phyloP scores from a whole-genome alignment of 257 asterid species.

The Solanum commersonii region DNA sequence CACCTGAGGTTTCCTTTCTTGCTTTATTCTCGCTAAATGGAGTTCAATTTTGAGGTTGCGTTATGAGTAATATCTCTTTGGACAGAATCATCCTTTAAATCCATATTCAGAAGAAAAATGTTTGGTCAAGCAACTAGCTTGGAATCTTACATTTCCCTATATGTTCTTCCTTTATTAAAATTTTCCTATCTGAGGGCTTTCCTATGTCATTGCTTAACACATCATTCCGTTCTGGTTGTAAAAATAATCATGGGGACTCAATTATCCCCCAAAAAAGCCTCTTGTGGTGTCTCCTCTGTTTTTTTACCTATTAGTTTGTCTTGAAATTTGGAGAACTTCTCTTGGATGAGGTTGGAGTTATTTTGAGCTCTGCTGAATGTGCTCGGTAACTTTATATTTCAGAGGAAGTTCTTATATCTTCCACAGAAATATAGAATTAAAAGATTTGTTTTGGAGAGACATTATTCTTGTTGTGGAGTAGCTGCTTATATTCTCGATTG shows the following conservation, averaged over 20 bases:
- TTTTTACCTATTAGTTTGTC: background rate
- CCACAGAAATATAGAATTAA: background rate
- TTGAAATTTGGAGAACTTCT: background rate
- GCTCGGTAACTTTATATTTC: background rate
- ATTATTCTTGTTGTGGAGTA: background rate
- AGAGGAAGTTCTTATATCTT: background rate
- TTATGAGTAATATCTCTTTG: background rate
- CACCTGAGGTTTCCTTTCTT: constrained; percentile 57
- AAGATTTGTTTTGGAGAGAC: background rate
- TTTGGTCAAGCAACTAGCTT: background rate
- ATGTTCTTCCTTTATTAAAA: background rate
- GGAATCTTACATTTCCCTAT: background rate
- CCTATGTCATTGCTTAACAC: background rate
- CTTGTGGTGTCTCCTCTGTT: background rate
- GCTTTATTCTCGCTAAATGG: background rate
- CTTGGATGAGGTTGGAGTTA: background rate
- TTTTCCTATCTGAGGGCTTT: background rate
- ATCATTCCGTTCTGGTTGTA: background rate
- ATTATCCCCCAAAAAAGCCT: background rate
- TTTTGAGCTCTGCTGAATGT: background rate
- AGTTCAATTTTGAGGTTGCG: background rate
- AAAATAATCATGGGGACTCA: background rate
- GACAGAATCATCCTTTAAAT: background rate
- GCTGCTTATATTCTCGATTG: background rate
- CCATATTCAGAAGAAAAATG: background rate